phyloP scores from a whole-genome alignment of 164 flowering plant genomes.

The Chimonanthus salicifolius region DNA sequence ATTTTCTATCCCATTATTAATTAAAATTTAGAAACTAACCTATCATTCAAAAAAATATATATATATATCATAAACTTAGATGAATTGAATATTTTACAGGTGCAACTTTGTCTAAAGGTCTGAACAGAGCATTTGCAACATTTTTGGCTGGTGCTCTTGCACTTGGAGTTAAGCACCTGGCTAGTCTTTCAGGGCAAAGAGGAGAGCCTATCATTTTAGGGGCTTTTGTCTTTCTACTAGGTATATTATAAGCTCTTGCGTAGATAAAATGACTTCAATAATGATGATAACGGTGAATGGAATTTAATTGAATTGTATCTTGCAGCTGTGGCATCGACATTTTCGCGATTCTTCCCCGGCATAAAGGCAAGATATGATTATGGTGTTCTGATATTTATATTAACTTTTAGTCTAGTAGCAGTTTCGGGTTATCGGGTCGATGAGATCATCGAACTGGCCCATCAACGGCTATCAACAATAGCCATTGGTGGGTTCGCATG shows the following conservation, averaged over 20 bases:
- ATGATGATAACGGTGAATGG: too few relatives aligned
- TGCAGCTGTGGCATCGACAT: constrained; percentile 57
- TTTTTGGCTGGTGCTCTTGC: constrained; percentile 62
- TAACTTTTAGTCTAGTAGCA: constrained; percentile 69
- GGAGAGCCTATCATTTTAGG: constrained; percentile 65
- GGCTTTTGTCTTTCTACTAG: constrained; percentile 47
- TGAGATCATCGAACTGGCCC: constrained; percentile 45
- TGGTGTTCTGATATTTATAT: constrained; percentile 63
- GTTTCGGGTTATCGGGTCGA: constrained; percentile 67
- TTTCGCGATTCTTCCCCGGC: constrained; percentile 54
- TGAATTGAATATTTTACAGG: constrained; percentile 30
- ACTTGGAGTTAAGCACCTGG: constrained; percentile 54
- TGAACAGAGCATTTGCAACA: constrained; percentile 75
- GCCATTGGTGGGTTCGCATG: constrained; percentile 52
- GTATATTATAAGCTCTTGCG: constrained; percentile 21
- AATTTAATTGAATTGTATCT: background rate
- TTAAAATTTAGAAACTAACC: background rate
- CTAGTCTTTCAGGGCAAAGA: constrained; percentile 44
- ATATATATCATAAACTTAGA: background rate
- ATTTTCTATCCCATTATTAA: background rate
- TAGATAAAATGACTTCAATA: background rate
- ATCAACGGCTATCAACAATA: constrained; percentile 57
- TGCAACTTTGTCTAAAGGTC: constrained; percentile 54
- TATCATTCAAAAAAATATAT: background rate
- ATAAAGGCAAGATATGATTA: constrained; percentile 73